Evolutionary conservation across 2,329 filamentous ascomycete species (phyloP), one percentile per base, ranked within the genome.

Genomic region (Hymenoscyphus infarciens): DNA sequence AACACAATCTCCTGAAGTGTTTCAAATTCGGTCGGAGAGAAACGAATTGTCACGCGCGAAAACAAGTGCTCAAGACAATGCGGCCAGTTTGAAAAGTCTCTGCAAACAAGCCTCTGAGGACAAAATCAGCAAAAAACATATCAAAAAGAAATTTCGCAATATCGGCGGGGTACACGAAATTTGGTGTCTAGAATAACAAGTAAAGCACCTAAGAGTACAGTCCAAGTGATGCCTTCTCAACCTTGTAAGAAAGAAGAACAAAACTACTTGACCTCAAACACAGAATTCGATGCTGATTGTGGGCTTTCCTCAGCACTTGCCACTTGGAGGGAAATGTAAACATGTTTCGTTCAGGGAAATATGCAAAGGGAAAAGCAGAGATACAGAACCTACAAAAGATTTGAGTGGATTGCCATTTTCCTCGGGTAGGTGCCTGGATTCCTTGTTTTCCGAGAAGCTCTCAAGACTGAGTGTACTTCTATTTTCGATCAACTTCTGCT

Each of bases 1-100:
- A 75, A 74, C 35, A 81, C 78, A 63, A 85, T 78, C 45, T 76
- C 75, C 60, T 81, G 77, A 56, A 85, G 72, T 39, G 78, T 77
- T 57, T 76, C 71, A 59, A 85, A 78, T 33, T 81, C 82, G 61
- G 53, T 74, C 71, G 31, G 80, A 80, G 71, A 84, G 56, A 67
- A 69, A 29, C 67, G 63, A 53, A 65, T 62, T 13, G 61, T 77
- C 33, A 79, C 76, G 69, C 79, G 80, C 56, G 59, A 56, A 29
- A 64, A 64, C 22, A 61, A 33, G 10, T 56, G 62, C 19, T 61
- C 53, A 55, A 54, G 19, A 42, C 54, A 60, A 25, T 58, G 16
- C 16, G n/a, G 13, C 42, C 7, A 10, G 19, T 59, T 31, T 6
- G 29, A 22, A 45, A 60, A 63, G 33, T 63, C 19, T 52, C 35